Evolutionary conservation across 306 rosid genomes (phyloP).

Genomic region (Quercus engelmannii): DNA sequence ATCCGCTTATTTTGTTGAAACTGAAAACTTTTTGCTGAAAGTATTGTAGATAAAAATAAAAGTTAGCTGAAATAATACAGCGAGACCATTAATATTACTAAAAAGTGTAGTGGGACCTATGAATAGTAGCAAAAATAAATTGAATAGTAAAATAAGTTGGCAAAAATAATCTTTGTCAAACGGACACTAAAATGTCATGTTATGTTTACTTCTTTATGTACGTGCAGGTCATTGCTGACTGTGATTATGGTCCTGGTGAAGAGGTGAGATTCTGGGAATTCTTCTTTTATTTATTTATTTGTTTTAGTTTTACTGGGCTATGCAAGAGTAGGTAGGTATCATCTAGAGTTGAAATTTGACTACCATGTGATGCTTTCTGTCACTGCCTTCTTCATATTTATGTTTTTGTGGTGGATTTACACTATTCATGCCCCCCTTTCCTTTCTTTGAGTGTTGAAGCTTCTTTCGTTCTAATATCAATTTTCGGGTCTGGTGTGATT

Average conservation of each 20-base stretch:
- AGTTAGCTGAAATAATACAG: no score
- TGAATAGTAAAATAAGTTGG: no score
- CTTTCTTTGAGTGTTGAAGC: neutral
- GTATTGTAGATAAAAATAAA: no score
- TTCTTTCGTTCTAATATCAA: neutral
- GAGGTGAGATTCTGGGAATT: conserved; percentile 42
- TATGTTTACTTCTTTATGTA: conserved; percentile 12
- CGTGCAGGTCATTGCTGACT: conserved; percentile 65
- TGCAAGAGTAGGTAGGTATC: neutral
- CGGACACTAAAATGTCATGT: neutral
- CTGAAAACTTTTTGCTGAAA: neutral
- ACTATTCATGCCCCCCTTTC: neutral
- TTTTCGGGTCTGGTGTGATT: neutral
- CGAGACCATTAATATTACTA: no score
- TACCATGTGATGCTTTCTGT: neutral
- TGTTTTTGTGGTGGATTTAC: neutral
- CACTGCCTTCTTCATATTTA: neutral
- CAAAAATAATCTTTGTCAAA: neutral
- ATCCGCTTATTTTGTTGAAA: no score
- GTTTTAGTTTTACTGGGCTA: neutral
- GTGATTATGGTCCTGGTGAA: conserved; percentile 65
- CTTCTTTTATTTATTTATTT: neutral
- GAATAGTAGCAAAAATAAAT: no score
- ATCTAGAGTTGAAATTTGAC: neutral
- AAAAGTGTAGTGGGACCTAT: no score